Percentiles rank a stretch among this genome's conserved stretches.
Conservation (phyloP, 78 protist genomes). For the Salpingoeca rosetta region DNA sequence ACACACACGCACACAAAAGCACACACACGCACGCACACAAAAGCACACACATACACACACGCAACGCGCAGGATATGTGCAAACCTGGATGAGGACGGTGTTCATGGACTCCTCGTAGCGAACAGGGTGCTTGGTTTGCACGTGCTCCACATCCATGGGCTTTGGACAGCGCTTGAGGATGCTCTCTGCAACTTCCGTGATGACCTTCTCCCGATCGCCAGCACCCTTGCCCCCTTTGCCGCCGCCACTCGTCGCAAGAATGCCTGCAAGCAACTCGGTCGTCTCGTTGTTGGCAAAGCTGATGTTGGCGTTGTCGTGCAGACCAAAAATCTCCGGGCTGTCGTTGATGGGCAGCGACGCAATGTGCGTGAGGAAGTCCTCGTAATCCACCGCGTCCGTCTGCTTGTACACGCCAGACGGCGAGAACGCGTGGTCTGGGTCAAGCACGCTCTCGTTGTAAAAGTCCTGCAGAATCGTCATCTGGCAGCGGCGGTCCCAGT, state of each 20-base stretch:
- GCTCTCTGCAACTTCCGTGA: constrained; percentile 19
- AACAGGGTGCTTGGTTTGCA: constrained; percentile 38
- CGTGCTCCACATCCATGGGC: constrained; percentile 12
- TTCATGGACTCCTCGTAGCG: constrained; percentile 63
- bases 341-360: constrained; percentile 51
- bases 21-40: too few relatives aligned
- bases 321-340: constrained; percentile 66
- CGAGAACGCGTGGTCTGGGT: constrained; percentile 39
- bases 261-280: constrained; percentile 13
- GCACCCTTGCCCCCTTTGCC: background rate
- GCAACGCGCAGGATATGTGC: too few relatives aligned
- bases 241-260: background rate
- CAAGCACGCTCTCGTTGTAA: constrained; percentile 33
- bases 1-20: too few relatives aligned
- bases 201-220: constrained; percentile 10
- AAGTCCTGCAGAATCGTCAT: constrained; percentile 31
- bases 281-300: constrained; percentile 53
- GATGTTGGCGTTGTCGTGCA: constrained; percentile 84
- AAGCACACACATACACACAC: too few relatives aligned
- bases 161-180: constrained; percentile 31
- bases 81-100: constrained; percentile 28
- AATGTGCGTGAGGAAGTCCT: constrained; percentile 5
- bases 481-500: constrained; percentile 69
- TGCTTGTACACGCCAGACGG: constrained; percentile 30
- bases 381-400: background rate